Base-by-base conservation (phyloP, 176 grass and related monocot species). In the Canna indica region DNA sequence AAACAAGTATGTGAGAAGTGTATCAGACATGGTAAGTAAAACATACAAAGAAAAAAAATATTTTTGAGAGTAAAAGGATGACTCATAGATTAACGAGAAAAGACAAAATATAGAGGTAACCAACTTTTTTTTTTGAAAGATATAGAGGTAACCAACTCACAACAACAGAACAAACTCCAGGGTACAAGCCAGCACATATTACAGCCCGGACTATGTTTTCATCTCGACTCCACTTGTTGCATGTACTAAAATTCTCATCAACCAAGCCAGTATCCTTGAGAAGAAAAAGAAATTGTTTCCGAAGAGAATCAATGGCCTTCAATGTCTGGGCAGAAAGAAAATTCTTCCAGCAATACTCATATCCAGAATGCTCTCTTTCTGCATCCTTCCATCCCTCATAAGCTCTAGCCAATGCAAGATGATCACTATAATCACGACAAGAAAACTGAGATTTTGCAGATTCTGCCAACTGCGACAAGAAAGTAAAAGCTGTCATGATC, bases 281-380 rank as follows among this genome's bases (percentile, higher is more conserved):
- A 71, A 99, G 86, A 85, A 64, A 85, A 46, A 92, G 69, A 80
- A 99, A 99, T 62, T 99, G 94, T 41, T 84, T 91, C 24, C 85
- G 78, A 74, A 99, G 89, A 67, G 94, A 92, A 74, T 92, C 88
- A 27, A 93, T 81, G 64, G 94, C 94, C 74, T 89, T 97, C 35
- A 97, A 83, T 18, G 94, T 97, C 78, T 97, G 94, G 24, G 76
- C 80, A 0, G 94, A 97, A 29, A 97, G 88, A 64, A 97, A 97
- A 52, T 97, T 97, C 84, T 85, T 97, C 94, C 94, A 97, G 79
- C 94, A 97, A 73, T 90, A 97, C 25, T 97, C 88, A 53, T 97
- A 97, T 67, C 94, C 94, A 75, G 85, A 82, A 80, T 85, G 86
- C 35, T 97, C 89, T 78, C 80, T 84, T 91, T 97, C 94, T 52